phyloP scores from a whole-genome alignment of 108 stramenopile genomes.

The Licmophora abbreviata region DNA sequence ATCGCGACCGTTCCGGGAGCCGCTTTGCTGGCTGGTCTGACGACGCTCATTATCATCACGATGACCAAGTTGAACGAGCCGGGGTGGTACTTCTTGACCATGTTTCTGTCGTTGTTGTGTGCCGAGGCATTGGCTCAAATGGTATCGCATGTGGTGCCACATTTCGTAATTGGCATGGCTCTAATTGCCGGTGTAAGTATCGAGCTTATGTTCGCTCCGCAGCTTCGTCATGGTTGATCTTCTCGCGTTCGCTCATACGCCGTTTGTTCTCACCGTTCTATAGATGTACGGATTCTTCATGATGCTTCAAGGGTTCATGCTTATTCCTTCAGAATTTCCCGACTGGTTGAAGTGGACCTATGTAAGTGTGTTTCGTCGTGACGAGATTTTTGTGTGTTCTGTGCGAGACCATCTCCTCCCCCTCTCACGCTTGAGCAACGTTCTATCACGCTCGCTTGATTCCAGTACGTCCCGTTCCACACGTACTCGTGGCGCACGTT shows the following conservation, averaged over 20 bases:
- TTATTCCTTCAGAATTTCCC: slow-evolving; percentile 50
- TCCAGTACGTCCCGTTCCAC: slow-evolving; percentile 41
- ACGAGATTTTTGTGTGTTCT: no score
- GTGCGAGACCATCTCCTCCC: no score
- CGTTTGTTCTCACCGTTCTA: slow-evolving; percentile 2
- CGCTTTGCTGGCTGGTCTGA: slow-evolving; percentile 28
- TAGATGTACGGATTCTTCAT: slow-evolving; percentile 49
- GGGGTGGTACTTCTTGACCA: slow-evolving; percentile 35
- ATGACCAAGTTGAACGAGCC: slow-evolving; percentile 41
- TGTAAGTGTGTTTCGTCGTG: no score
- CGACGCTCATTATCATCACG: slow-evolving; percentile 32
- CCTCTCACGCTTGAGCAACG: no score
- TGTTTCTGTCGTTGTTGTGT: slow-evolving; percentile 38
- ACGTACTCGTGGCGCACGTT: slow-evolving; percentile 54
- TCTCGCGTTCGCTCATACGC: background rate
- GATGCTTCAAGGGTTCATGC: slow-evolving; percentile 51
- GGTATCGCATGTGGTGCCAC: slow-evolving; percentile 44
- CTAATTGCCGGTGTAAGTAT: slow-evolving; percentile 29
- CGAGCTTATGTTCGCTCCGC: background rate
- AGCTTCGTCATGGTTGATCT: background rate
- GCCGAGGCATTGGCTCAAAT: slow-evolving; percentile 46
- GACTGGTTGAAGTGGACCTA: slow-evolving; percentile 43
- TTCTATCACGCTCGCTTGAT: no score
- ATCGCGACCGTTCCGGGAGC: slow-evolving; percentile 35
- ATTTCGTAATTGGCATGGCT: slow-evolving; percentile 59